phyloP scores from a whole-genome alignment of 1,284 basidiomycete species.

The Porogramme epimiltina region DNA sequence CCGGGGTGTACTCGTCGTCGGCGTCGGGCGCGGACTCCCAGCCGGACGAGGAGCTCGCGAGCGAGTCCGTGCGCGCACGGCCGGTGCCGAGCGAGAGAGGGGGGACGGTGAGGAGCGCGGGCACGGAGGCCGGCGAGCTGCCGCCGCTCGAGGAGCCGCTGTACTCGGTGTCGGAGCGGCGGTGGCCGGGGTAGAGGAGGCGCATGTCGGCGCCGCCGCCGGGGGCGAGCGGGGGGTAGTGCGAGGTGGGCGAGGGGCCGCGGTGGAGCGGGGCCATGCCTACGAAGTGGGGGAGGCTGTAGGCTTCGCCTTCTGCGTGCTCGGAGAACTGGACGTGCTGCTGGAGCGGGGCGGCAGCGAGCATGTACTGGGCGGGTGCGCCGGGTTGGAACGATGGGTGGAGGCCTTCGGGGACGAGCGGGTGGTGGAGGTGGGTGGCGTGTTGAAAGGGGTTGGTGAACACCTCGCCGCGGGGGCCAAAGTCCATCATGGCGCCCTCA shows the following conservation, averaged over 20 bases:
- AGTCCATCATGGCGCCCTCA: constrained; percentile 1
- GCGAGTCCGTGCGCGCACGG: constrained; percentile 24
- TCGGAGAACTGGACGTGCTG: constrained; percentile 3
- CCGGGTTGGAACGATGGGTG: constrained; percentile 3
- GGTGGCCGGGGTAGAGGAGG: too few relatives aligned
- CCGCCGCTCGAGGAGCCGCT: too few relatives aligned
- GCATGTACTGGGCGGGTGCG: background rate
- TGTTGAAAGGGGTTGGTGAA: constrained; percentile 1
- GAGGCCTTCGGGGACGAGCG: constrained; percentile 14
- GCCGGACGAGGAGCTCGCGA: constrained; percentile 19
- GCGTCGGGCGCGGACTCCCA: constrained; percentile 25
- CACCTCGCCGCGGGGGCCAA: constrained; percentile 8
- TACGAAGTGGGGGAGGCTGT: constrained; percentile 25
- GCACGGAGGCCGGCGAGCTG: background rate
- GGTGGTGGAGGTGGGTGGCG: constrained; percentile 13
- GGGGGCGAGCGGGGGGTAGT: too few relatives aligned
- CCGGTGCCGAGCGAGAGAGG: constrained; percentile 5
- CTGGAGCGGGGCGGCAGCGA: background rate
- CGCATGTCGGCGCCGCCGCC: too few relatives aligned
- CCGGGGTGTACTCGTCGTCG: constrained; percentile 36
- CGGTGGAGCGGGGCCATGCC: constrained; percentile 30
- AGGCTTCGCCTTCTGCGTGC: constrained; percentile 18
- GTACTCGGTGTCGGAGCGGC: too few relatives aligned
- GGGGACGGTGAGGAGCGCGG: background rate
- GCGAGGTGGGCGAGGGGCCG: constrained; percentile 14